Percentiles rank a stretch among this genome's conserved stretches.
These are phyloP conservation scores for Linum tenue DNA, from an alignment of 345 rosid species.

Conservation along the genomic window DNA sequence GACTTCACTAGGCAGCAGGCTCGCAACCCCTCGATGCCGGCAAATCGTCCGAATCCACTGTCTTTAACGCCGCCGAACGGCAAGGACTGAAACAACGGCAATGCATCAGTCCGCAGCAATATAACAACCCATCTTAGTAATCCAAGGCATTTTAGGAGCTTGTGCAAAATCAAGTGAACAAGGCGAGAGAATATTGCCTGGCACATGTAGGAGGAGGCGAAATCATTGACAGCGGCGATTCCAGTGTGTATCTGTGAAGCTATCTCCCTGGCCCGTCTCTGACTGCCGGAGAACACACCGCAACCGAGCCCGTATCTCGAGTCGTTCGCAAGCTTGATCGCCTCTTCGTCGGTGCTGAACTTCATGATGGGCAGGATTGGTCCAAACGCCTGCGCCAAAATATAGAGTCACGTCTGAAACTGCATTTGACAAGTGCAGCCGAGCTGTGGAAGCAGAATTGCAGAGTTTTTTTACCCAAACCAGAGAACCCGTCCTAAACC, in stretches of 20 bases:
- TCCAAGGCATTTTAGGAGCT: too few species aligned
- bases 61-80: slow-evolving; percentile 97
- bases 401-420: too few species aligned
- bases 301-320: slow-evolving; percentile 91
- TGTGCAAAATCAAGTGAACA: background rate
- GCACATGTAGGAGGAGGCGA: slow-evolving; percentile 84
- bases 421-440: too few species aligned
- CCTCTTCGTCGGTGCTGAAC: slow-evolving; percentile 89
- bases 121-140: background rate
- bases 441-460: too few species aligned
- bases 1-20: slow-evolving; percentile 94
- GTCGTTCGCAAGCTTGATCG: slow-evolving; percentile 72
- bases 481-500: too few species aligned
- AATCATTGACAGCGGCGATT: slow-evolving; percentile 87
- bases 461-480: too few species aligned
- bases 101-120: background rate
- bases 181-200: slow-evolving; percentile 45
- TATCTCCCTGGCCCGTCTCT: slow-evolving; percentile 64
- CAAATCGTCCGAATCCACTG: slow-evolving; percentile 95
- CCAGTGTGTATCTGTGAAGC: slow-evolving; percentile 88
- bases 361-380: slow-evolving; percentile 98
- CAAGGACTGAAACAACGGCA: slow-evolving; percentile 47
- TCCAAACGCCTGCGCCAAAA: slow-evolving; percentile 68
- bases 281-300: slow-evolving; percentile 81
- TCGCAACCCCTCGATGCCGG: slow-evolving; percentile 86